These are phyloP conservation scores for Penicillium diatomitis DNA, from an alignment of 495 filamentous ascomycete genomes.

Conservation along the genomic window DNA sequence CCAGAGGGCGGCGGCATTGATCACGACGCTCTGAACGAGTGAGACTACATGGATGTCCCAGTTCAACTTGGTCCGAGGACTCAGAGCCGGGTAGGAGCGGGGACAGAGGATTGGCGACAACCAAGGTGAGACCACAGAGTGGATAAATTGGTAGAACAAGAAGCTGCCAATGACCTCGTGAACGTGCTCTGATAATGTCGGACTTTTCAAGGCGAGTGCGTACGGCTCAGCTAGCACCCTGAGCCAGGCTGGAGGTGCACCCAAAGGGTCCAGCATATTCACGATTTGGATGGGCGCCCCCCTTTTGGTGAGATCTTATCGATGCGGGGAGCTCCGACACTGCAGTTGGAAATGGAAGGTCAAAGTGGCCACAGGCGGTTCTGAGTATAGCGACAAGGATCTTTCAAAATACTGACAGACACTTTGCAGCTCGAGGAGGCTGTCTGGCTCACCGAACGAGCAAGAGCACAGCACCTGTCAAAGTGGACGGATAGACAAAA, in stretches of 20 bases:
- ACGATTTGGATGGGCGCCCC: constrained; percentile 9
- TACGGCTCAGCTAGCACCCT: constrained; percentile 33
- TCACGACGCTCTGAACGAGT: constrained; percentile 73
- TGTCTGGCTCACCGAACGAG: too few species aligned
- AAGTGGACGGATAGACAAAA: neutral
- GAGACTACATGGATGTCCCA: constrained; percentile 98
- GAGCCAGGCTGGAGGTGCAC: constrained; percentile 36
- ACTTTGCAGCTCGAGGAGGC: too few species aligned
- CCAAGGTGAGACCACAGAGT: constrained; percentile 61
- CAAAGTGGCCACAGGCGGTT: neutral
- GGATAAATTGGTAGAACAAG: constrained; percentile 66
- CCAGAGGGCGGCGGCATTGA: constrained; percentile 72
- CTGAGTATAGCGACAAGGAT: too few species aligned
- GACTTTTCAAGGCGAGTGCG: constrained; percentile 45
- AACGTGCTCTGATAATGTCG: constrained; percentile 71
- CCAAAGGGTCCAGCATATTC: constrained; percentile 42
- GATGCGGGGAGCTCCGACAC: constrained; percentile 9
- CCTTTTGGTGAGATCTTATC: constrained; percentile 6
- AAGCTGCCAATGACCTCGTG: constrained; percentile 79
- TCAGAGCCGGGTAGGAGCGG: constrained; percentile 57
- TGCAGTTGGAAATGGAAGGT: constrained; percentile 1
- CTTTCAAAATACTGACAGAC: too few species aligned
- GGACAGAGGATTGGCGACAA: constrained; percentile 64
- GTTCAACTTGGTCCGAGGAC: constrained; percentile 64
- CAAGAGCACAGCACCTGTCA: too few species aligned